Base-by-base conservation (phyloP, 805 yeast genomes). In the Candida andamanensis region DNA sequence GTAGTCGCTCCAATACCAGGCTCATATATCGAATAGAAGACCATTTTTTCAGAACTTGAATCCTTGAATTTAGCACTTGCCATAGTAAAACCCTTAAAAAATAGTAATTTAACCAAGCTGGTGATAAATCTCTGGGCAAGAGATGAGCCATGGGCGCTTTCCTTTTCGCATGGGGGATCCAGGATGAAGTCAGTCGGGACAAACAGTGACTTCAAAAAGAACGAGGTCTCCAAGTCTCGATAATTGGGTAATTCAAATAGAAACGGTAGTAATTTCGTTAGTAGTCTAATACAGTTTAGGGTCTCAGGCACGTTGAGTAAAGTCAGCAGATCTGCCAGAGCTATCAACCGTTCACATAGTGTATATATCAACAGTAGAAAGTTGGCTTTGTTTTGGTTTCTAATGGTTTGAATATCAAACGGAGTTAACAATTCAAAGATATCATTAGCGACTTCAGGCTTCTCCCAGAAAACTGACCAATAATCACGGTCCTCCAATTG, bases 241-340 rank as follows among this genome's bases (percentile, higher is more conserved):
- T 50, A 62, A 11, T 31, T 28, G 5, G 22, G 32, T 8, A 60
- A 49, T 54, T 87, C 95, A 46, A 72, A 83, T 5, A 80, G 49
- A 28, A 75, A 69, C 0, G 96, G 96, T 14, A 83, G 40, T 3
- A 83, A 33, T 38, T 76, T 72, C 3, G 85, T 74, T 24, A 89
- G 54, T 4, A 82, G 52, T 22, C 95, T 67, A 5, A 80, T 45
- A 45, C 85, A 77, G 37, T 76, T 80, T 28, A 82, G 56, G 8
- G 78, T 47, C 40, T 74, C 58, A 30, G 57, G 42, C 14, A 29
- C 55, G 40, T 32, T 28, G 7, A 31, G 16, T 2, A 28, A 26
- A 6, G 22, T 28, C 8, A 33, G 31, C 8, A 22, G 13, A 5
- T 16, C 17, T n/a, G 48, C 32, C 6, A 44, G 27, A 2, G 32